These are phyloP conservation scores for Sphaerulina vaccinii DNA, from an alignment of 2,329 filamentous ascomycete genomes.

Conservation along the genomic window DNA sequence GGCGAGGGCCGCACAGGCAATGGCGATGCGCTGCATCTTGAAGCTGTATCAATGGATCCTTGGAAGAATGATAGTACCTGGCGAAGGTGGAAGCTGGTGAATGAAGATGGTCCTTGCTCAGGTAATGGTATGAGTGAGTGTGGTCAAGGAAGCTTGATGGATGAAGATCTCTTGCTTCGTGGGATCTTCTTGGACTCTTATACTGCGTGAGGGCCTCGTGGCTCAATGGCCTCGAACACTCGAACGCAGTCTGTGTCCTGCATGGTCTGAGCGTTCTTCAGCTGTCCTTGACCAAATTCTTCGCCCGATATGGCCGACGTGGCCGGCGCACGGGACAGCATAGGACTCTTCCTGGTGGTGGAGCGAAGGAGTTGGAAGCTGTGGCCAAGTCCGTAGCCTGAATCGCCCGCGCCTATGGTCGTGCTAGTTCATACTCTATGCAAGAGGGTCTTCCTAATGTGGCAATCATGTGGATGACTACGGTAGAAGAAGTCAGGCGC, in stretches of 20 bases:
- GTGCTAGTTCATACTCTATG: neutral
- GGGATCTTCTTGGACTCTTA: neutral
- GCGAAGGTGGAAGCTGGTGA: neutral
- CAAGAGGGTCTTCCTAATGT: neutral
- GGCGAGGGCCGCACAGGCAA: conserved; percentile 17
- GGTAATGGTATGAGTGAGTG: neutral
- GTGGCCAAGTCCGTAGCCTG: neutral
- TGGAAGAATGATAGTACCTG: neutral
- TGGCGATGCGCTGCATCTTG: conserved; percentile 5
- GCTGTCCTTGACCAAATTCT: neutral
- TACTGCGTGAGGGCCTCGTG: neutral
- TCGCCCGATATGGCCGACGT: neutral
- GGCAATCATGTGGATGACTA: neutral
- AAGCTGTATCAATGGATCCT: neutral
- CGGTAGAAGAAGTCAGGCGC: neutral
- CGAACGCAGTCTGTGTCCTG: neutral
- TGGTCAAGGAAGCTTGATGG: neutral
- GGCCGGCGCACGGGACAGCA: neutral
- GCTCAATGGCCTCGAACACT: neutral
- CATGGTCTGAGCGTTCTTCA: neutral
- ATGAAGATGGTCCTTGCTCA: neutral
- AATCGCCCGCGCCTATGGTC: neutral
- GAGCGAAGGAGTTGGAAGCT: neutral
- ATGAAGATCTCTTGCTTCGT: neutral
- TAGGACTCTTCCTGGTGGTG: neutral